phyloP scores from a whole-genome alignment of 139 green algal species.

The Chlorella vulgaris region DNA sequence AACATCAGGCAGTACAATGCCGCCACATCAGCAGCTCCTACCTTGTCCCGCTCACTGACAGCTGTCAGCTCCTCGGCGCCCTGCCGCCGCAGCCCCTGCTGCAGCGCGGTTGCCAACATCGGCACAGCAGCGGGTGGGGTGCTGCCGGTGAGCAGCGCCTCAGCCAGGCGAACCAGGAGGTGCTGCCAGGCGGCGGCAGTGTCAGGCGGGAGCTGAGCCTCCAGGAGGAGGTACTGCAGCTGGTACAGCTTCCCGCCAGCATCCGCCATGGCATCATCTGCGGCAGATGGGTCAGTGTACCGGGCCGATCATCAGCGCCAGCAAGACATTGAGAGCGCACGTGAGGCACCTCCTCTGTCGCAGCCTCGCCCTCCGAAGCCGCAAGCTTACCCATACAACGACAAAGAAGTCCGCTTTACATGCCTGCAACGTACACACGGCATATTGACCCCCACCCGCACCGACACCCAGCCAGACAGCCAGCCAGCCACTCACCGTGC shows the following conservation, averaged over 20 bases:
- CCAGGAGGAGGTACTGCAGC: conserved; percentile 40
- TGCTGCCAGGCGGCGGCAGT: conserved; percentile 19
- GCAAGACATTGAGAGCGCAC: too few relatives aligned
- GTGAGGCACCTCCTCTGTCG: background rate
- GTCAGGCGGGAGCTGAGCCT: background rate
- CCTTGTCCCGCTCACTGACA: background rate
- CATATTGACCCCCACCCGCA: too few relatives aligned
- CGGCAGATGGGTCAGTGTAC: background rate
- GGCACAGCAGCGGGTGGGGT: conserved; percentile 30
- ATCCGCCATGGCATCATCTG: conserved; percentile 20
- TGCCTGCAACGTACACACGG: too few relatives aligned
- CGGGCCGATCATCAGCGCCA: background rate
- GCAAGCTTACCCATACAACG: too few relatives aligned
- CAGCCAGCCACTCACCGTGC: background rate
- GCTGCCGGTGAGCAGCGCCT: conserved; percentile 47
- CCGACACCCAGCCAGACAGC: background rate
- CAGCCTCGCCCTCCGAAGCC: too few relatives aligned
- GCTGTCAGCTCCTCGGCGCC: background rate
- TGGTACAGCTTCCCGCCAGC: conserved; percentile 26
- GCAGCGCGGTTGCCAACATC: conserved; percentile 22
- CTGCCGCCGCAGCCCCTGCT: conserved; percentile 19
- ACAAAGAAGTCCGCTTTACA: too few relatives aligned
- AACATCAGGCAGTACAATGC: too few relatives aligned
- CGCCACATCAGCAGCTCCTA: too few relatives aligned
- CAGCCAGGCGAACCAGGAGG: conserved; percentile 40